Conservation (phyloP, 2,329 filamentous ascomycete species). For the Didymosphaeria variabile region DNA sequence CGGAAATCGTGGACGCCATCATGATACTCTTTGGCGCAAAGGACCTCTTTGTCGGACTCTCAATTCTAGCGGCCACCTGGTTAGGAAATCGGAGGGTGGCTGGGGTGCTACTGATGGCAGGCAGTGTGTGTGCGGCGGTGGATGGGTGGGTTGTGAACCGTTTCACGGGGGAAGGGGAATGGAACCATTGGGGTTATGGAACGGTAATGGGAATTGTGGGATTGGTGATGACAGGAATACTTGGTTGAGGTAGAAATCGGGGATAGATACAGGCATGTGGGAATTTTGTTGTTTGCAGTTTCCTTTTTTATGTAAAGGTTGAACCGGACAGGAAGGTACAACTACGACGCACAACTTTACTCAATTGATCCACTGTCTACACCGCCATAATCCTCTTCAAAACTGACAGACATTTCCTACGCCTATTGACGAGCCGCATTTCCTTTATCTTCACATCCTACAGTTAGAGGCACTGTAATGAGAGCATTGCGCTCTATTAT, state of each 20-base stretch:
- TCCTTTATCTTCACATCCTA: too few relatives aligned
- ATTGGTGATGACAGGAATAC: slow-evolving; percentile 41
- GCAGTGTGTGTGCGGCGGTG: slow-evolving; percentile 53
- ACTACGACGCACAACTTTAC: too few relatives aligned
- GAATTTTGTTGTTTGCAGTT: neutral
- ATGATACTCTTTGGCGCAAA: slow-evolving; percentile 59
- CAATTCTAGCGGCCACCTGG: slow-evolving; percentile 50
- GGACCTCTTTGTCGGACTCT: slow-evolving; percentile 60
- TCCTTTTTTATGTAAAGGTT: neutral
- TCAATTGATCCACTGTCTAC: too few relatives aligned
- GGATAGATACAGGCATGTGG: too few relatives aligned
- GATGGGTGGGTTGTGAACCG: slow-evolving; percentile 57
- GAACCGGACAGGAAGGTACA: neutral
- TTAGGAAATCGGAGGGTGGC: slow-evolving; percentile 52
- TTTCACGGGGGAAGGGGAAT: slow-evolving; percentile 53
- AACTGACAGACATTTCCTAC: too few relatives aligned
- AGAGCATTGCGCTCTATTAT: too few relatives aligned
- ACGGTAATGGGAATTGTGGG: slow-evolving; percentile 49
- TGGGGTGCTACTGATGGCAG: slow-evolving; percentile 56
- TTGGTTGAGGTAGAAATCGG: slow-evolving; percentile 20
- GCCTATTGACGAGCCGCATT: too few relatives aligned
- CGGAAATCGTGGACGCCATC: slow-evolving; percentile 54
- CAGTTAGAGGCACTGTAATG: too few relatives aligned
- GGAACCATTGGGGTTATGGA: slow-evolving; percentile 61
- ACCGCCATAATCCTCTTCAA: too few relatives aligned